These are phyloP conservation scores for Nissolia schottii DNA, from an alignment of 306 rosid genomes.

Conservation along the genomic window DNA sequence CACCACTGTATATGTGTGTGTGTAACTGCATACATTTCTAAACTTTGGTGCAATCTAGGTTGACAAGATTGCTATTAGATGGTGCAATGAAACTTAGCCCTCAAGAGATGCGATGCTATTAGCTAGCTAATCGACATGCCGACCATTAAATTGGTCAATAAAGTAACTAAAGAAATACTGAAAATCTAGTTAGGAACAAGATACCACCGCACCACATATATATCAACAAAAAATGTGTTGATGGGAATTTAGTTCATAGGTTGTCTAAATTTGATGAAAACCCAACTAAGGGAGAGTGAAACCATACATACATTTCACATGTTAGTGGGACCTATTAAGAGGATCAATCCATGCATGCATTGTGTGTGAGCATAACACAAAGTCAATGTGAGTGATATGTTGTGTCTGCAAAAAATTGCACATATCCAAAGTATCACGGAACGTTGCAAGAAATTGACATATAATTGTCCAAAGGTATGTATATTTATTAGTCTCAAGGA, in stretches of 20 bases:
- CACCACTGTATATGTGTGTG: too few species aligned
- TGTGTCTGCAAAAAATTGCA: background rate
- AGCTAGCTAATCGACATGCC: background rate
- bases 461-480: background rate
- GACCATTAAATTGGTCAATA: conserved; percentile 2
- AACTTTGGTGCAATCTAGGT: too few species aligned
- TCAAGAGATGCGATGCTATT: background rate
- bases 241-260: conserved; percentile 3
- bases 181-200: background rate
- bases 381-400: background rate
- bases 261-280: background rate
- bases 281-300: background rate
- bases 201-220: background rate
- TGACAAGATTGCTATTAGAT: too few species aligned
- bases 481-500: background rate
- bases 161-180: background rate
- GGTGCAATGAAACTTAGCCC: too few species aligned
- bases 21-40: too few species aligned
- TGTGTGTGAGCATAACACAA: background rate
- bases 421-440: background rate
- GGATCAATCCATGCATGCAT: background rate
- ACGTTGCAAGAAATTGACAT: background rate
- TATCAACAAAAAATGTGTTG: background rate
- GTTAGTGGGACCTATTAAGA: background rate
- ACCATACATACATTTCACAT: background rate